Evolutionary conservation across 805 yeast genomes (phyloP).

Genomic region (Cyberlindnera maritima): DNA sequence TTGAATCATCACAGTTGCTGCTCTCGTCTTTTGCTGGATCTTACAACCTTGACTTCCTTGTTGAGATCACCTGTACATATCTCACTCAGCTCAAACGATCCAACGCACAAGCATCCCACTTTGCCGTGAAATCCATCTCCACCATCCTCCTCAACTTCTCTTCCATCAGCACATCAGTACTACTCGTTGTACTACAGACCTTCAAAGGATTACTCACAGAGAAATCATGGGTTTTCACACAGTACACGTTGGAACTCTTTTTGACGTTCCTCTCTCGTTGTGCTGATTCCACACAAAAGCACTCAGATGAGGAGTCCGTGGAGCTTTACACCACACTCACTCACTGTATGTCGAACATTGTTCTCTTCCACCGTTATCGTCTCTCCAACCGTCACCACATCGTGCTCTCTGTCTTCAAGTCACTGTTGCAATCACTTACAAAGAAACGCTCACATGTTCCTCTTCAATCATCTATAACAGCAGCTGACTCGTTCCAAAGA

Average conservation of each 20-base stretch:
- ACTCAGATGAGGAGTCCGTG: conserved; percentile 3
- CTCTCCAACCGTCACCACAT: conserved; percentile 73
- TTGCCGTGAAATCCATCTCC: conserved; percentile 22
- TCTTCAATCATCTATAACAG: conserved; percentile 18
- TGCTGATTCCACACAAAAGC: conserved; percentile 8
- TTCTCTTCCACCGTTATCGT: conserved; percentile 68
- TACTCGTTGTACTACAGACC: conserved; percentile 7
- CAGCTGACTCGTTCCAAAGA: conserved; percentile 54
- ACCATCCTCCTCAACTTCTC: conserved; percentile 3
- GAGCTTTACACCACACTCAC: conserved; percentile 34
- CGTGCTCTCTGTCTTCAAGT: conserved; percentile 45
- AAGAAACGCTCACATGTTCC: conserved; percentile 23
- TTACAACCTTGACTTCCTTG: conserved; percentile 8
- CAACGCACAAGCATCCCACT: background rate
- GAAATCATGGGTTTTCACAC: conserved; percentile 58
- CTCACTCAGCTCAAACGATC: conserved; percentile 12
- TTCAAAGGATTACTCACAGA: conserved; percentile 45
- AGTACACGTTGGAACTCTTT: conserved; percentile 59
- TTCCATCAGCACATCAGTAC: conserved; percentile 1
- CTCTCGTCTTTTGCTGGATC: conserved; percentile 22
- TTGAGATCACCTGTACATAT: conserved; percentile 25
- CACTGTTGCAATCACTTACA: conserved; percentile 49
- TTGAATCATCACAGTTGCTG: conserved; percentile 18
- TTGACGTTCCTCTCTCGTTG: conserved; percentile 38
- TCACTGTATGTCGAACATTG: conserved; percentile 53